phyloP scores from a whole-genome alignment of 768 basidiomycete species.

The Panaeolus cyanescens region DNA sequence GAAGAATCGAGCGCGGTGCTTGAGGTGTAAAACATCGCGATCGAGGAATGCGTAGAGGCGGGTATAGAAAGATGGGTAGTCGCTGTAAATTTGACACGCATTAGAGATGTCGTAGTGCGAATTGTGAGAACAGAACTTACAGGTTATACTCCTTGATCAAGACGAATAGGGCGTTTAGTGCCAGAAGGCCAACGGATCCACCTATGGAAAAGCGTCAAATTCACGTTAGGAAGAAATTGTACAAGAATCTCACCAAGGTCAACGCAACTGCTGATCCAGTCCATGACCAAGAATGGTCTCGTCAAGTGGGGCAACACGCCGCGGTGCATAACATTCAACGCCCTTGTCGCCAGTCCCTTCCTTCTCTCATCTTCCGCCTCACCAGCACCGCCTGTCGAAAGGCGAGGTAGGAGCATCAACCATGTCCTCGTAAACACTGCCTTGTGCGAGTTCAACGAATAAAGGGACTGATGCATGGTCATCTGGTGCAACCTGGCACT shows the following conservation, averaged over 20 bases:
- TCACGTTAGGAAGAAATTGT: background rate
- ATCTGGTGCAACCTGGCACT: constrained; percentile 59
- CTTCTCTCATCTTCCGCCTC: constrained; percentile 30
- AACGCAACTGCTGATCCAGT: constrained; percentile 86
- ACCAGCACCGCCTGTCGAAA: constrained; percentile 37
- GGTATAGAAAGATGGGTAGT: constrained; percentile 95
- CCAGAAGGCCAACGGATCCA: constrained; percentile 82
- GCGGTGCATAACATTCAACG: constrained; percentile 78
- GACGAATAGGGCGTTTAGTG: constrained; percentile 87
- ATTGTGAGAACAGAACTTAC: constrained; percentile 45
- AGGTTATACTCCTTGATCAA: constrained; percentile 93
- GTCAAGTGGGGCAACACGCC: constrained; percentile 85
- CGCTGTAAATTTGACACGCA: too few relatives aligned
- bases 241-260: constrained; percentile 62
- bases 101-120: too few relatives aligned
- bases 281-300: constrained; percentile 79
- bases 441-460: constrained; percentile 74
- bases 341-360: constrained; percentile 50
- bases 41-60: constrained; percentile 90
- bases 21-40: constrained; percentile 84
- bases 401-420: constrained; percentile 67
- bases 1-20: constrained; percentile 94
- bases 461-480: constrained; percentile 76
- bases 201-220: constrained; percentile 43
- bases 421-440: constrained; percentile 84